A percentile compares a stretch with the other conserved stretches of the same genome.
These are phyloP conservation scores for Diaporthe sp. DNA, from an alignment of 2,329 filamentous ascomycete genomes.

Conservation along the genomic window DNA sequence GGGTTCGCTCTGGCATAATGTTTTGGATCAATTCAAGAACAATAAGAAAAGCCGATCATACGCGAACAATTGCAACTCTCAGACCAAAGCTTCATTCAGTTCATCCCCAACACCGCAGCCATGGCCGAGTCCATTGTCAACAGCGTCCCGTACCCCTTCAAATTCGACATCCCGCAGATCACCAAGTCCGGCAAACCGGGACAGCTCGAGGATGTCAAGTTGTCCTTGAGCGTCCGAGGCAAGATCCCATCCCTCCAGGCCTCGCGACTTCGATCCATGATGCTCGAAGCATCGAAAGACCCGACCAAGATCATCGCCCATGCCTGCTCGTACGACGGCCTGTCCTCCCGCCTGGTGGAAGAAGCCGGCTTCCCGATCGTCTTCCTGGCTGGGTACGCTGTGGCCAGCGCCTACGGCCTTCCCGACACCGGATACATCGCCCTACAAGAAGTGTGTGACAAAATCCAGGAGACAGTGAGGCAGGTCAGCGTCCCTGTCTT, in stretches of 20 bases:
- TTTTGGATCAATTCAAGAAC: neutral
- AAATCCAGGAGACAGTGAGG: slow-evolving; percentile 50
- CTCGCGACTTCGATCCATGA: slow-evolving; percentile 53
- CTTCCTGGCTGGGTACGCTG: slow-evolving; percentile 58
- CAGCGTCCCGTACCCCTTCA: slow-evolving; percentile 49
- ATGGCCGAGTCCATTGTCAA: slow-evolving; percentile 43
- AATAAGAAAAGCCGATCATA: neutral
- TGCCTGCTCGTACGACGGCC: slow-evolving; percentile 57
- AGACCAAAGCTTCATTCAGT: neutral
- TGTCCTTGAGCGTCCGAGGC: slow-evolving; percentile 50
- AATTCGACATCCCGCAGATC: slow-evolving; percentile 41
- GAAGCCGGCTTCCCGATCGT: slow-evolving; percentile 60
- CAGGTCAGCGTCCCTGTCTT: slow-evolving; percentile 56
- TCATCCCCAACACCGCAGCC: neutral
- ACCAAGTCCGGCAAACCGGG: neutral
- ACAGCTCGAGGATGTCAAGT: slow-evolving; percentile 28
- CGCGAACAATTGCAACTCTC: neutral
- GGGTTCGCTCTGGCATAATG: neutral
- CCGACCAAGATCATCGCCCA: slow-evolving; percentile 58
- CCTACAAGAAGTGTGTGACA: slow-evolving; percentile 58
- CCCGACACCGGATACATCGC: slow-evolving; percentile 64
- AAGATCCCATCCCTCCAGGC: slow-evolving; percentile 53
- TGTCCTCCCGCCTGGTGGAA: slow-evolving; percentile 57
- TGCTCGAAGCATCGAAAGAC: slow-evolving; percentile 54
- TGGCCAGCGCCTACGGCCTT: slow-evolving; percentile 55